phyloP scores from a whole-genome alignment of 2,329 filamentous ascomycete species.

The Ophiostoma montium region DNA sequence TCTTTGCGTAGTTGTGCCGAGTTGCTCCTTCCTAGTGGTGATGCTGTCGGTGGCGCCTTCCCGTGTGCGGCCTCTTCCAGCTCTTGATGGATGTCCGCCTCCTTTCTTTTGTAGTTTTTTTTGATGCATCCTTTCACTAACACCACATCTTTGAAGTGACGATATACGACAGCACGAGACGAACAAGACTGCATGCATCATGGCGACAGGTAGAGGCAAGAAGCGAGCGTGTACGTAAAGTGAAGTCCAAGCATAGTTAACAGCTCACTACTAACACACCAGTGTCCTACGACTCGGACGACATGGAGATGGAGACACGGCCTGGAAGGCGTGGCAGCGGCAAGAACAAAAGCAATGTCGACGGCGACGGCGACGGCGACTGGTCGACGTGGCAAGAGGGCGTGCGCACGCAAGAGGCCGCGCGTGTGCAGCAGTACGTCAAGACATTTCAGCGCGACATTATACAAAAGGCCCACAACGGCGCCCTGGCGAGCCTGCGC shows the following conservation, averaged over 20 bases:
- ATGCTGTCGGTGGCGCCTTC: background rate
- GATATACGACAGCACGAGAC: background rate
- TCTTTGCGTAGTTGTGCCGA: background rate
- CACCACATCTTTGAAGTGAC: too few species aligned
- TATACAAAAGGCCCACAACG: background rate
- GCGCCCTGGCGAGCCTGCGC: conserved; percentile 4
- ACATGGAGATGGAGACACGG: background rate
- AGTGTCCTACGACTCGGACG: background rate
- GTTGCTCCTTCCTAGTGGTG: background rate
- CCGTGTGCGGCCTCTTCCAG: background rate
- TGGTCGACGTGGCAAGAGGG: conserved; percentile 9
- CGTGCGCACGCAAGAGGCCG: conserved; percentile 9
- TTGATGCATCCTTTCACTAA: background rate
- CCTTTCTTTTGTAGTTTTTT: too few species aligned
- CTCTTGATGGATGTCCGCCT: too few species aligned
- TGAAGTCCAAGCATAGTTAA: too few species aligned
- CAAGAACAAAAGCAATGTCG: too few species aligned
- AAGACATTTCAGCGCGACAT: conserved; percentile 6
- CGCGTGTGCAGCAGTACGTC: conserved; percentile 11
- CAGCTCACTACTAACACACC: background rate
- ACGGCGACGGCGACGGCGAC: background rate
- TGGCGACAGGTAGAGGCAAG: background rate
- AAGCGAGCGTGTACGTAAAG: background rate
- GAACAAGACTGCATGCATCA: background rate
- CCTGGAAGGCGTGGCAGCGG: background rate